Evolutionary conservation across 192 early-diverging fungal genomes (phyloP).

Genomic region (Linnemannia zychae): DNA sequence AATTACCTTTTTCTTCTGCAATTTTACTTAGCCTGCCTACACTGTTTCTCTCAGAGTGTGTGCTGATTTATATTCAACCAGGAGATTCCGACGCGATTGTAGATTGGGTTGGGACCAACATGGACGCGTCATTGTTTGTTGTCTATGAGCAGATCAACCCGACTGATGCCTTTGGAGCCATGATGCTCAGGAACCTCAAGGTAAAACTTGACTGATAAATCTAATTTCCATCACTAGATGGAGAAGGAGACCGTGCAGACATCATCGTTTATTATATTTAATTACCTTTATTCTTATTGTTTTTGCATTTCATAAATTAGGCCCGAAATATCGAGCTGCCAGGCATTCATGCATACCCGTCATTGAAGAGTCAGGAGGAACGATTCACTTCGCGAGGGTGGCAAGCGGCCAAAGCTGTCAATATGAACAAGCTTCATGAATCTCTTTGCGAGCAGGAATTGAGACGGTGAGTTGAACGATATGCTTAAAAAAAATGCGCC

Average conservation of each 20-base stretch:
- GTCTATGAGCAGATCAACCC: constrained; percentile 96
- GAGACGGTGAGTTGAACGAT: constrained; percentile 60
- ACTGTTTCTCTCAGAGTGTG: constrained; percentile 94
- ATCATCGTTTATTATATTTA: background rate
- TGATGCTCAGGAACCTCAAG: constrained; percentile 92
- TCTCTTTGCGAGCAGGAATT: constrained; percentile 38
- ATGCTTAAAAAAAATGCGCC: no score
- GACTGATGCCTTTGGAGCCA: constrained; percentile 89
- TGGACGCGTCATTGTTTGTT: constrained; percentile 71
- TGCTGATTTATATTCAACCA: constrained; percentile 90
- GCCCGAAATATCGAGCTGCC: constrained; percentile 82
- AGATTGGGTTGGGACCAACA: constrained; percentile 71
- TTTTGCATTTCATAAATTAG: constrained; percentile 36
- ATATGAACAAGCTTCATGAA: constrained; percentile 74
- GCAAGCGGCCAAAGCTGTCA: constrained; percentile 66
- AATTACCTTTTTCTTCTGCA: background rate
- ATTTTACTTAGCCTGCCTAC: constrained; percentile 74
- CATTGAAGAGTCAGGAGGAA: constrained; percentile 75
- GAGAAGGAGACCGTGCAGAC: no score
- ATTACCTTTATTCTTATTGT: background rate
- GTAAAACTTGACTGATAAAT: no score
- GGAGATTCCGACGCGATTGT: constrained; percentile 75
- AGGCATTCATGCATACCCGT: constrained; percentile 81
- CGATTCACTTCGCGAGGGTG: constrained; percentile 78
- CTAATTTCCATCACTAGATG: background rate